phyloP scores from a whole-genome alignment of 2,329 filamentous ascomycete species.

The Fusarium neocosmosporiellum region DNA sequence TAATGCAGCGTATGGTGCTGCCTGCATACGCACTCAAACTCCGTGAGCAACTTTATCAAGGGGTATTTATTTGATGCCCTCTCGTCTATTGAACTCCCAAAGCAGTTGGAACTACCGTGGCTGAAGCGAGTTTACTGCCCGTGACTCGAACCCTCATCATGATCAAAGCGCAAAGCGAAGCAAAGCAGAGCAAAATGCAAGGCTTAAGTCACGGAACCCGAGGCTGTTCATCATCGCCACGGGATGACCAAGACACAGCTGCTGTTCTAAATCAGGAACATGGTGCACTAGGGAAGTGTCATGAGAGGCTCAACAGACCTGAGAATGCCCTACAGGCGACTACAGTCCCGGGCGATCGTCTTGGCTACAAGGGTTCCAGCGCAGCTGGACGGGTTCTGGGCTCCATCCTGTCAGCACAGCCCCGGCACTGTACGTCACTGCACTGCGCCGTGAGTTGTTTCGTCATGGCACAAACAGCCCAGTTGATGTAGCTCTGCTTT shows the following conservation, averaged over 20 bases:
- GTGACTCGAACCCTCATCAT: not conserved
- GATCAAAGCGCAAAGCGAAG: not conserved
- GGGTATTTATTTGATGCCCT: not conserved
- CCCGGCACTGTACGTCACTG: conserved; percentile 43
- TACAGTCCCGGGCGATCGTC: conserved; percentile 27
- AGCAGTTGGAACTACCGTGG: not conserved
- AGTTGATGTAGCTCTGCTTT: not conserved
- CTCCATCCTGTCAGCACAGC: conserved; percentile 39
- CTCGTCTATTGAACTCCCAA: not conserved
- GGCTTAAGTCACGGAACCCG: conserved; percentile 1
- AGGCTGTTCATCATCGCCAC: conserved; percentile 17
- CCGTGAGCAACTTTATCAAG: not conserved
- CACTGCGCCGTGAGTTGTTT: conserved; percentile 37
- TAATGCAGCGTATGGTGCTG: not conserved
- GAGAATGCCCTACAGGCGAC: conserved; percentile 4
- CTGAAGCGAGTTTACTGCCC: not conserved
- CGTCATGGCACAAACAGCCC: conserved; percentile 27
- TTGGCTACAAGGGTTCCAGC: conserved; percentile 24
- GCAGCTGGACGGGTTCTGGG: conserved; percentile 2
- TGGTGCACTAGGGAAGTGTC: conserved; percentile 18
- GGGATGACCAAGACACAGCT: conserved; percentile 1
- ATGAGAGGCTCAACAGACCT: conserved; percentile 26
- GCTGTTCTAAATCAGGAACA: conserved; percentile 39
- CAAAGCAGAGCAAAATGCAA: not conserved
- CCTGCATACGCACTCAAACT: not conserved